Evolutionary conservation across 2,329 filamentous ascomycete genomes (phyloP).

Genomic region (Neoscytalidium dimidiatum): DNA sequence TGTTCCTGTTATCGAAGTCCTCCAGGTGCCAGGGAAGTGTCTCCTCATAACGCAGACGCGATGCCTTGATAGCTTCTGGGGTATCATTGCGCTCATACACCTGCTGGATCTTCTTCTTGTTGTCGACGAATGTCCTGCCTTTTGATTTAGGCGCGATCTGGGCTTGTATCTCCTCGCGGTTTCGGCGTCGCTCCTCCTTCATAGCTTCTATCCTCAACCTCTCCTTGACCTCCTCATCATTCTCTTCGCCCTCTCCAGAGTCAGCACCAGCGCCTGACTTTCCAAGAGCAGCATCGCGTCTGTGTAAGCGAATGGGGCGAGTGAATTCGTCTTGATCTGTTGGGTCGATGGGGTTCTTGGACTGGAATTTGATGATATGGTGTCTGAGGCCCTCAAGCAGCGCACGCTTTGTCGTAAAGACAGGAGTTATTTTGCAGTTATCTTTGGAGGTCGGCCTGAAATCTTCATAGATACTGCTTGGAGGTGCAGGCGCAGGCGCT

Average conservation of each 20-base stretch:
- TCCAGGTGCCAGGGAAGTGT: slow-evolving; percentile 95
- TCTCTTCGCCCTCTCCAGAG: slow-evolving; percentile 58
- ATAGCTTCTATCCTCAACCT: slow-evolving; percentile 59
- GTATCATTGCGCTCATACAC: slow-evolving; percentile 80
- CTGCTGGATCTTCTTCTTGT: slow-evolving; percentile 83
- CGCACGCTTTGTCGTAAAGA: slow-evolving; percentile 66
- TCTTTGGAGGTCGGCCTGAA: background rate
- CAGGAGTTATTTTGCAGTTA: background rate
- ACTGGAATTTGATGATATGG: slow-evolving; percentile 82
- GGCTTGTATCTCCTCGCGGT: slow-evolving; percentile 82
- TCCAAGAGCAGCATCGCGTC: slow-evolving; percentile 72
- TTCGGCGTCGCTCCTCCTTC: slow-evolving; percentile 78
- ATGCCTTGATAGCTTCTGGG: slow-evolving; percentile 68
- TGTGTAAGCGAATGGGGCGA: slow-evolving; percentile 83
- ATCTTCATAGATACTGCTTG: slow-evolving; percentile 6
- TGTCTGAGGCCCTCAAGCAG: slow-evolving; percentile 78
- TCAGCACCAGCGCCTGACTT: slow-evolving; percentile 38
- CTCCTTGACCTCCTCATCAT: slow-evolving; percentile 63
- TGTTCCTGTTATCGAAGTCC: slow-evolving; percentile 92
- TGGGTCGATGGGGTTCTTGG: slow-evolving; percentile 63
- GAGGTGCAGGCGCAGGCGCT: no score
- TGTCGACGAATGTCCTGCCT: slow-evolving; percentile 51
- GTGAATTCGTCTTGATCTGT: slow-evolving; percentile 82
- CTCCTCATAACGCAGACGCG: slow-evolving; percentile 80
- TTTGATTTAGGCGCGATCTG: slow-evolving; percentile 86